Percentiles rank a stretch among this genome's conserved stretches.
Conservation (phyloP, 2,329 filamentous ascomycete species). For the Calonectria hawksworthii region DNA sequence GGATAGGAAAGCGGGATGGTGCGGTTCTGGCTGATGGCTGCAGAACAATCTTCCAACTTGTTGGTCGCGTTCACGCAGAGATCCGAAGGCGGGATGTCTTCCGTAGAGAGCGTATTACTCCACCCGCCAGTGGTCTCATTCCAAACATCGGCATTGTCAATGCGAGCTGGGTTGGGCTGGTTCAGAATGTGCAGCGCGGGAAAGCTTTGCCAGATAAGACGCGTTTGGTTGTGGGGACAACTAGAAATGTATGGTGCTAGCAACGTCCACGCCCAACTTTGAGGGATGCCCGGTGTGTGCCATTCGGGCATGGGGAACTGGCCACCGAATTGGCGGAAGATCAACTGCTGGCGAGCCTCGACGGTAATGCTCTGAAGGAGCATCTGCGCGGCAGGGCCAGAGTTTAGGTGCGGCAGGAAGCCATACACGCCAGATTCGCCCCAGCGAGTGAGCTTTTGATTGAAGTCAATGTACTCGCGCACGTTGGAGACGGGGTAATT, state of each 20-base stretch:
- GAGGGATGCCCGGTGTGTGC: conserved; percentile 84
- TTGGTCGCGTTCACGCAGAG: conserved; percentile 71
- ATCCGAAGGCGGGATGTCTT: conserved; percentile 58
- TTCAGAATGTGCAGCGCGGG: conserved; percentile 79
- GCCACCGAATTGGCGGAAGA: conserved; percentile 86
- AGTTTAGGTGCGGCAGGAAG: conserved; percentile 83
- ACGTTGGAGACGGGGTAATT: conserved; percentile 84
- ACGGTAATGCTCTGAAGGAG: conserved; percentile 83
- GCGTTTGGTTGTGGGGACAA: conserved; percentile 80
- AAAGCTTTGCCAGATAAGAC: conserved; percentile 88
- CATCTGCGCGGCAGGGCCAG: conserved; percentile 79
- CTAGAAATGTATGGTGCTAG: conserved; percentile 85
- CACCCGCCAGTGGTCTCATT: conserved; percentile 76
- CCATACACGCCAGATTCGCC: conserved; percentile 86
- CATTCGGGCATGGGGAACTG: conserved; percentile 86
- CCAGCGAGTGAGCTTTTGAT: conserved; percentile 86
- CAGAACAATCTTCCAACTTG: conserved; percentile 69
- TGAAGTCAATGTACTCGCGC: conserved; percentile 85
- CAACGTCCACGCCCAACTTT: conserved; percentile 88
- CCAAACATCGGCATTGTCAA: conserved; percentile 71
- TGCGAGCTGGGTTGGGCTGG: conserved; percentile 80
- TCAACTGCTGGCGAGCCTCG: conserved; percentile 86
- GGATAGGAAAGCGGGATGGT: conserved; percentile 80
- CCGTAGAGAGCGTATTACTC: conserved; percentile 67
- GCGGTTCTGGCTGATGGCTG: conserved; percentile 78